Evolutionary conservation across 768 basidiomycete genomes (phyloP).

Genomic region (Floccularia luteovirens): DNA sequence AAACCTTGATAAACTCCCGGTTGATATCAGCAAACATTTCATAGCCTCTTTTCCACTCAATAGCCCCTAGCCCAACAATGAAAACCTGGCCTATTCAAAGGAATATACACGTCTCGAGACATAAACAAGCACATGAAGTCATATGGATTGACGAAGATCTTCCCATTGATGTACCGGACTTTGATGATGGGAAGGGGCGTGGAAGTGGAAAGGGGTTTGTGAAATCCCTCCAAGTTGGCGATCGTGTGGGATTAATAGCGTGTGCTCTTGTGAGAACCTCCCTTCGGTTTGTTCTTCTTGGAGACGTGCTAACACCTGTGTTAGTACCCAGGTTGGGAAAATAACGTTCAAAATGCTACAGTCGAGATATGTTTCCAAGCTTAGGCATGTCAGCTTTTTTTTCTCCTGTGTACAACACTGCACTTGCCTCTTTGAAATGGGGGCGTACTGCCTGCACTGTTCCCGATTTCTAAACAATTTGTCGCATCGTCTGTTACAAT

Average conservation of each 20-base stretch:
- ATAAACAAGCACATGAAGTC: neutral
- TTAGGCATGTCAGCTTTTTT: no score
- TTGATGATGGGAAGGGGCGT: conserved; percentile 1
- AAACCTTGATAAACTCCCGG: no score
- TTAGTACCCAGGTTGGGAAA: conserved; percentile 22
- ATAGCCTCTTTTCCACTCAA: no score
- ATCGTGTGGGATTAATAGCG: conserved; percentile 16
- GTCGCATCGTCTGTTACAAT: no score
- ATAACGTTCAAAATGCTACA: conserved; percentile 13
- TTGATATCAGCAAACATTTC: no score
- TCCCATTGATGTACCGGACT: neutral
- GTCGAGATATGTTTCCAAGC: conserved; percentile 18
- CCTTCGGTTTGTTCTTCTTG: no score
- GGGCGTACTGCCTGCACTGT: no score
- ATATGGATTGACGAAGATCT: conserved; percentile 1
- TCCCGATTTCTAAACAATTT: no score
- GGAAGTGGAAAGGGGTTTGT: conserved; percentile 14
- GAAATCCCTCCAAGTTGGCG: conserved; percentile 10
- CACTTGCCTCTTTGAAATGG: no score
- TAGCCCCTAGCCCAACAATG: no score
- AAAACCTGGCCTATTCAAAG: conserved; percentile 12
- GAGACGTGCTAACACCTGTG: no score
- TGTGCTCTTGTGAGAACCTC: conserved; percentile 21
- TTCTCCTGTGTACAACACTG: no score
- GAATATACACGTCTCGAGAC: conserved; percentile 11